A percentile compares a stretch with the other conserved stretches of the same genome.
Conservation (phyloP, 2,329 filamentous ascomycete species). For the Colletotrichum lindemuthianum region DNA sequence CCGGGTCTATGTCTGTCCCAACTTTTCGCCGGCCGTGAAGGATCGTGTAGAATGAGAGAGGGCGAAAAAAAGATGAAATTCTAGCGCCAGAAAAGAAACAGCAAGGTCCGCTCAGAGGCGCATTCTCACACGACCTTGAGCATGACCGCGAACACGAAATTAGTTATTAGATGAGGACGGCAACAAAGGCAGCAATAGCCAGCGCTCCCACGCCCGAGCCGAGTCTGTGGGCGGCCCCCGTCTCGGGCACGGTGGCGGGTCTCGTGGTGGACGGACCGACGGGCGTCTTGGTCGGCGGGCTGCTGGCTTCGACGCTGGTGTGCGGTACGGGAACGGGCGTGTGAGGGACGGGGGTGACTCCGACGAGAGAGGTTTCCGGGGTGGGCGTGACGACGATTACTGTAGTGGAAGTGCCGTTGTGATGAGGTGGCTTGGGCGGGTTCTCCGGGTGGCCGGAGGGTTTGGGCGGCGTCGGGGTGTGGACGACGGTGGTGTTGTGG, state of each 20-base stretch:
- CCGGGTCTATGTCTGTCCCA: not conserved
- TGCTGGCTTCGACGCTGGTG: not conserved
- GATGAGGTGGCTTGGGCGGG: constrained; percentile 22
- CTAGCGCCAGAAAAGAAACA: not conserved
- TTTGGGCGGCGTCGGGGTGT: constrained; percentile 27
- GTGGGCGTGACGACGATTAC: constrained; percentile 23
- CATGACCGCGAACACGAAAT: not conserved
- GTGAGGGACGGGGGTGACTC: constrained; percentile 11
- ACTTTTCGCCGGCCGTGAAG: constrained; percentile 29
- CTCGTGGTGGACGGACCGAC: constrained; percentile 17
- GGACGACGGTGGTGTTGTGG: constrained; percentile 32
- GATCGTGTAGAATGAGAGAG: constrained; percentile 26
- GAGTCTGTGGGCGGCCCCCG: constrained; percentile 48
- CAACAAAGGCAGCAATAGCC: constrained; percentile 50
- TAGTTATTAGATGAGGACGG: constrained; percentile 39
- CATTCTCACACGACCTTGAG: not conserved
- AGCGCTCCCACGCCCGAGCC: constrained; percentile 49
- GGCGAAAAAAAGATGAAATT: no score
- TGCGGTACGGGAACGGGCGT: not conserved
- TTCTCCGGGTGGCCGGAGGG: constrained; percentile 1
- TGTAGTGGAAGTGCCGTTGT: constrained; percentile 25
- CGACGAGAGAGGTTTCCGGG: constrained; percentile 13
- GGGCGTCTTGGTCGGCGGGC: constrained; percentile 14
- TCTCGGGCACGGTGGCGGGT: constrained; percentile 44
- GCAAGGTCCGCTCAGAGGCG: not conserved